Evolutionary conservation across 2,329 filamentous ascomycete species (phyloP), one percentile per base, ranked within the genome.

Genomic region (Berkeleyomyces basicola): DNA sequence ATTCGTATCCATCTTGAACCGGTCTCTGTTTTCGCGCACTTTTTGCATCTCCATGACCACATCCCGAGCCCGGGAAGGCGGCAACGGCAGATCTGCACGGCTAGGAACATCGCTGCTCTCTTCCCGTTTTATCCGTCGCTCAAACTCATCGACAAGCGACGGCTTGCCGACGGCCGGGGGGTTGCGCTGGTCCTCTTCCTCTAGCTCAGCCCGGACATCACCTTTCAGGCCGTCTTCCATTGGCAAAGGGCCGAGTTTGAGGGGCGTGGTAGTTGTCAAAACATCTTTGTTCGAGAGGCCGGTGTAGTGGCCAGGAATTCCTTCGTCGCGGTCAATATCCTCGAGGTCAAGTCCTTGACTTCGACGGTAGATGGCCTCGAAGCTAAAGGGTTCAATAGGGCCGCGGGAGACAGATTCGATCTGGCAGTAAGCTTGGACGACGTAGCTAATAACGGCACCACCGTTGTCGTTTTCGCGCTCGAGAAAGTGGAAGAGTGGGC

Each of bases 41-140:
- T 92, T 93, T 70, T 93, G 89, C 69, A 97, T 90, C 72, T 97
- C 93, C 76, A 96, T 88, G 37, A 89, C 83, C 6, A 99, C 90
- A 69, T 99, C 93, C 65, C 91, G 82, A 2, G 90, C 90, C 16
- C 90, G 82, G 0, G 92, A 95, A 4, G 90, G 87, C 0, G 93
- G 93, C 31, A 95, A 82, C 1, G 93, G 92, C 31, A 97, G 81
- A 33, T 91, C 86, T 14, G 86, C 79, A 51, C 91, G 82, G 58
- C 78, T 85, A 1, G 91, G 91, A 0, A 80, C 88, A 70, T 97
- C 93, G 36, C 86, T 86, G 60, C 87, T 87, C 42, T 96, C 91
- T 73, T 96, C 93, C 36, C 87, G 83, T 76, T 99, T 99, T 57
- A 87, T 86, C 71, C 87, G 88, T 61, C 86, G 82, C 67, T 97